Percentiles rank a stretch among this genome's conserved stretches.
phyloP scores from a whole-genome alignment of 306 rosid genomes.

The Dalbergia cochinchinensis region DNA sequence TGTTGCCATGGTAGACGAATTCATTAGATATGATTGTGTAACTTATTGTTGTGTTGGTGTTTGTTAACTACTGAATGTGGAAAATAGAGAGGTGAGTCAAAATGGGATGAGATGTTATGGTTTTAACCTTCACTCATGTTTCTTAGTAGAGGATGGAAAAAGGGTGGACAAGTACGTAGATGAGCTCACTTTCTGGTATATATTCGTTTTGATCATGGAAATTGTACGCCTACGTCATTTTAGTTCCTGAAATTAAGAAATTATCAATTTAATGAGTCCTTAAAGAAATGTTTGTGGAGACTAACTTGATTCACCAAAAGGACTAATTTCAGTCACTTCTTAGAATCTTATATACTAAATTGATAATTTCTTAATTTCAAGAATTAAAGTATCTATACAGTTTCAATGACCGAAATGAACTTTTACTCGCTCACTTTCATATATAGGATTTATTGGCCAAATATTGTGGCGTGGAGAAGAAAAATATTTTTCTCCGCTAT shows the following conservation, averaged over 20 bases:
- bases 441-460: background rate
- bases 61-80: conserved; percentile 1
- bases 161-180: background rate
- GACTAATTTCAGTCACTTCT: too few species aligned
- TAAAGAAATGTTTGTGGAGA: too few species aligned
- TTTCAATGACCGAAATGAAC: too few species aligned
- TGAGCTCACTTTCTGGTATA: too few species aligned
- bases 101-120: background rate
- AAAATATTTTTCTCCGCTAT: background rate
- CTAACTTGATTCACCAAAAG: too few species aligned
- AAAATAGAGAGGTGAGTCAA: background rate
- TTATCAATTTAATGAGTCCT: too few species aligned
- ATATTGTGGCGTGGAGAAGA: background rate
- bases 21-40: background rate
- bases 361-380: too few species aligned
- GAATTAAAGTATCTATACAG: too few species aligned
- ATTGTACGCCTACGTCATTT: too few species aligned
- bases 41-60: conserved; percentile 12
- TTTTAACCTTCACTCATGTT: conserved; percentile 3
- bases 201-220: too few species aligned
- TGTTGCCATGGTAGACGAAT: conserved; percentile 5
- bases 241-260: too few species aligned
- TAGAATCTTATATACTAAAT: too few species aligned
- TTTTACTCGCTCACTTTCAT: background rate
- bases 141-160: background rate